Evolutionary conservation across 2,329 filamentous ascomycete species (phyloP).

Genomic region (Bisporella sp.): DNA sequence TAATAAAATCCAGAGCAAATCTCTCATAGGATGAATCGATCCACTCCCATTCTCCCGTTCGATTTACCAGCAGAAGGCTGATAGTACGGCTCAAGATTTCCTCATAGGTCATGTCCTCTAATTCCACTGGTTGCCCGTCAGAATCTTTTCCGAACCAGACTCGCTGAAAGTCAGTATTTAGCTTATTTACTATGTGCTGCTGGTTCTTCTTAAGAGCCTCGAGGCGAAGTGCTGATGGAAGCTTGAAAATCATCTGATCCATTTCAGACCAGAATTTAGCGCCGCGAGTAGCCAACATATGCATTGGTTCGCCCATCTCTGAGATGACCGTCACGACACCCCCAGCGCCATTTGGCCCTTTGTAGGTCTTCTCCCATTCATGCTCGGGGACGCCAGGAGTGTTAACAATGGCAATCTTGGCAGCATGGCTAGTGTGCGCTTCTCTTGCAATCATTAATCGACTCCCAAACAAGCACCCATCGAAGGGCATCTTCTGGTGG

Average conservation of each 20-base stretch:
- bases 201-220: not conserved
- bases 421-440: not conserved
- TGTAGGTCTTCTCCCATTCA: not conserved
- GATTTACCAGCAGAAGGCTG: not conserved
- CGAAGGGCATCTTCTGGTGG: not conserved
- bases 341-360: not conserved
- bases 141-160: not conserved
- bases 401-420: not conserved
- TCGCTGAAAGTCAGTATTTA: not conserved
- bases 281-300: not conserved
- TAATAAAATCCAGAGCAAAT: not conserved
- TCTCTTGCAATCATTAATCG: not conserved
- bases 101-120: not conserved
- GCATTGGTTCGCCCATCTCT: not conserved
- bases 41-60: not conserved
- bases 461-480: not conserved
- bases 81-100: not conserved
- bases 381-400: not conserved
- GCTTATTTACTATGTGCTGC: not conserved
- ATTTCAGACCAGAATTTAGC: constrained; percentile 1
- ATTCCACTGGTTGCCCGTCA: not conserved
- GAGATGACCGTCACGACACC: not conserved
- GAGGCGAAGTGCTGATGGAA: not conserved
- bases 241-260: constrained; percentile 1
- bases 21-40: not conserved